Conservation (phyloP, 1,139 yeast species). For the Taiozyma sp. region DNA sequence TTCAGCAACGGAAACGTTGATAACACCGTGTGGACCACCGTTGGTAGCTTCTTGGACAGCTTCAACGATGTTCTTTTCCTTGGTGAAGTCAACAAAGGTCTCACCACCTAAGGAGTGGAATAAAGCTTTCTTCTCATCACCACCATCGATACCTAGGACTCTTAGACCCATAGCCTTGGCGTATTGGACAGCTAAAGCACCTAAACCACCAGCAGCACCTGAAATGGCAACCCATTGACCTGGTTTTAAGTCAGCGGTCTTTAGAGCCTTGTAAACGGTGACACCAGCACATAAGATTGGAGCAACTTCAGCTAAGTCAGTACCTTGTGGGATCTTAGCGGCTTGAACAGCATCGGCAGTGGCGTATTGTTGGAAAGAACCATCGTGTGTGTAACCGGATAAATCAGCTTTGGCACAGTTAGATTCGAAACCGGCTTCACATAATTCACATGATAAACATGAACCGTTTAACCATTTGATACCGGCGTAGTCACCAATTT, state of each 20-base stretch:
- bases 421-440: constrained; percentile 61
- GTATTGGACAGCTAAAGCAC: constrained; percentile 70
- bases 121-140: constrained; percentile 58
- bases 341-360: constrained; percentile 79
- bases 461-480: constrained; percentile 75
- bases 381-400: constrained; percentile 77
- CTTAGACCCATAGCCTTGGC: constrained; percentile 71
- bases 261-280: constrained; percentile 74
- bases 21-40: constrained; percentile 77
- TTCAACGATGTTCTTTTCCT: constrained; percentile 49
- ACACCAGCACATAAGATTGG: constrained; percentile 82
- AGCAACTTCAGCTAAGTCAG: constrained; percentile 63
- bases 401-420: constrained; percentile 65
- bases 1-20: constrained; percentile 71
- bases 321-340: constrained; percentile 61
- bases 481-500: constrained; percentile 71
- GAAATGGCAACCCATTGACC: constrained; percentile 78
- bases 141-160: constrained; percentile 74
- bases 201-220: constrained; percentile 81
- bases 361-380: constrained; percentile 77
- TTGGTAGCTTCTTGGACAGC: constrained; percentile 53
- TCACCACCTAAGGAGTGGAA: constrained; percentile 63
- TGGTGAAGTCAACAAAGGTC: constrained; percentile 58
- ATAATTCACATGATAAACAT: constrained; percentile 65
- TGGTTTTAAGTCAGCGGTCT: constrained; percentile 57